Conservation (phyloP, 768 basidiomycete genomes). For the Polyporus arcularius region DNA sequence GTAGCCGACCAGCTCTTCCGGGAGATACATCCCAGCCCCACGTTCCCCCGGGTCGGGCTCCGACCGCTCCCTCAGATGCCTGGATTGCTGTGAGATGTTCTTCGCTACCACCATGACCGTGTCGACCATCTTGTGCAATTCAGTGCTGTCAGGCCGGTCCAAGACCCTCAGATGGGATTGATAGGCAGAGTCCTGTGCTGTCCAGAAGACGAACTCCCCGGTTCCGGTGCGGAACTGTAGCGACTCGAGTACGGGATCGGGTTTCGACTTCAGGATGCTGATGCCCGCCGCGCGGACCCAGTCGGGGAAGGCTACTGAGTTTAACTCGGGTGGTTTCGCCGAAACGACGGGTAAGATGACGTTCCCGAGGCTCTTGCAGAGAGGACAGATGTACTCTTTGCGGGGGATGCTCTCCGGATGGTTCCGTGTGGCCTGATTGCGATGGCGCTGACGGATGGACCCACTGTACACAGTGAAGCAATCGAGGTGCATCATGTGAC, state of each 20-base stretch:
- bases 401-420: constrained; percentile 95
- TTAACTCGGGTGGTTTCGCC: constrained; percentile 47
- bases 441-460: constrained; percentile 86
- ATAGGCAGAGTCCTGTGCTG: constrained; percentile 77
- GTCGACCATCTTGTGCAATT: constrained; percentile 81
- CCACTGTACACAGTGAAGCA: constrained; percentile 91
- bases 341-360: constrained; percentile 82
- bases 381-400: constrained; percentile 93
- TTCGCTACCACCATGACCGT: constrained; percentile 79
- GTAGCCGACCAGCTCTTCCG: constrained; percentile 89
- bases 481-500: constrained; percentile 95
- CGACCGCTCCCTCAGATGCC: constrained; percentile 75
- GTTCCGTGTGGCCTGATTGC: constrained; percentile 85
- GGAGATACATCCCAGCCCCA: constrained; percentile 86
- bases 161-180: constrained; percentile 51
- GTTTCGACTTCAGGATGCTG: constrained; percentile 82
- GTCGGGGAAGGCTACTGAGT: constrained; percentile 70
- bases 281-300: constrained; percentile 92
- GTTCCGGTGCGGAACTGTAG: constrained; percentile 79
- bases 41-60: constrained; percentile 74
- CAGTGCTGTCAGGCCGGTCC: constrained; percentile 54
- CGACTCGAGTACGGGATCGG: constrained; percentile 69
- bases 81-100: constrained; percentile 81
- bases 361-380: constrained; percentile 97
- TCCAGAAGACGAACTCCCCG: constrained; percentile 89